Evolutionary conservation across 495 filamentous ascomycete genomes (phyloP), one percentile per base, ranked within the genome.

Genomic region (Penicillium herquei): DNA sequence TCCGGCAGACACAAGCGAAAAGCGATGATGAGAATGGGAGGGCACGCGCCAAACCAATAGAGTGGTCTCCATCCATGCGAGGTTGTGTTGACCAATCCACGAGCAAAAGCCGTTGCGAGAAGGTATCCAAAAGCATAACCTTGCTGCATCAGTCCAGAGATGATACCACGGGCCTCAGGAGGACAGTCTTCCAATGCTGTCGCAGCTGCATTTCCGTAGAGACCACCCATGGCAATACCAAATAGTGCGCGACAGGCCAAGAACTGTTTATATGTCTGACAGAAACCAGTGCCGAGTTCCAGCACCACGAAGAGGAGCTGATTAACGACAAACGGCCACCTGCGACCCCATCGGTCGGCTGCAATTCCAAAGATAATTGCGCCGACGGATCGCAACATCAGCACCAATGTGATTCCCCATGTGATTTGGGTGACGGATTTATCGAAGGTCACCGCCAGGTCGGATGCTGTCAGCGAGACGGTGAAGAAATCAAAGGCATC

Each of bases 401-500:
- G 86, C 65, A 89, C 88, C 55, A 86, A 82, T 0, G 91, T 96
- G 52, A 96, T 96, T 18, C 90, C 91, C 90, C 90, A 95, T 21
- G 90, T 92, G 54, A 96, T 94, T 39, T 94, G 84, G 3, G 86
- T 81, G 35, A 86, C 87, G 41, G 79, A 72, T 59, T 81, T 83
- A 54, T 76, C 78, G 60, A 94, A 96, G 2, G 73, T 69, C 59
- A 84, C 69, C 26, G 89, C 85, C 30, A 96, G 77, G 32, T 90
- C 70, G 6, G 72, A 70, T 17, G 90, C 83, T 0, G 89, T 91
- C 52, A 96, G 69, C 7, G 86, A 90, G 61, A 94, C 89, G 56
- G 89, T 92, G 77, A 96, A 96, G 78, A 96, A 96, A 65, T 96
- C 91, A 57, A 94, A 92, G 12, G 90, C 84, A 67, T 96, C 90